Evolutionary conservation across 2,329 filamentous ascomycete species (phyloP), one percentile per base, ranked within the genome.

Genomic region (Fusarium setosum): DNA sequence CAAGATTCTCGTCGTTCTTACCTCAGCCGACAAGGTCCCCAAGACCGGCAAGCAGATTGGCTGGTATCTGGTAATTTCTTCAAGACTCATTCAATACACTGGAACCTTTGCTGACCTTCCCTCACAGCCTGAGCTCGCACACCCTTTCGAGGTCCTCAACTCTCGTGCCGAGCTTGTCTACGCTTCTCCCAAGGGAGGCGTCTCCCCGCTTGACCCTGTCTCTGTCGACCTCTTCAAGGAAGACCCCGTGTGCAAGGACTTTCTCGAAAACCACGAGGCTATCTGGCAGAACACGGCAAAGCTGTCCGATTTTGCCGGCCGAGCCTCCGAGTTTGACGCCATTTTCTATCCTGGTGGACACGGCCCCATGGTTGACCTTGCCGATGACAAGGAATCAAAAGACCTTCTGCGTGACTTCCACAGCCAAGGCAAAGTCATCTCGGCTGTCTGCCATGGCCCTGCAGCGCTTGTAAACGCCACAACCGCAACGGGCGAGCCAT

Each of bases 1-100:
- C 65, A 90, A 89, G 75, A 79, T 92, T 65, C 89, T 92, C 78
- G 79, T 92, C 74, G 85, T 92, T 57, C 85, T 92, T 57, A 90
- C 88, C 63, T 92, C 89, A 54, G 82, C 86, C 75, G 76, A 75
- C 72, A 76, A 79, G 73, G 80, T 86, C 63, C 59, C 42, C 24
- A 56, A 78, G 64, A 79, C 80, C 21, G 80, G 80, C 68, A 81
- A 80, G 72, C 83, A 84, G 13, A 91, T 90, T 0, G 90, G 90
- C 67, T 92, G 90, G 90, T 92, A 86, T 73, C 79, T 92, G 69
- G 87, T 89, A 79, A 79, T 64, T 32, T 13, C 26, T 12, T 9
- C 5, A 29, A n/a, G n/a, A n/a, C n/a, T n/a, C n/a, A n/a, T n/a
- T n/a, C n/a, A n/a, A n/a, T n/a, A n/a, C n/a, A n/a, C n/a, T n/a